Base-by-base conservation (phyloP, 441 rosid genomes). In the Bocquillonia castaneifolia region DNA sequence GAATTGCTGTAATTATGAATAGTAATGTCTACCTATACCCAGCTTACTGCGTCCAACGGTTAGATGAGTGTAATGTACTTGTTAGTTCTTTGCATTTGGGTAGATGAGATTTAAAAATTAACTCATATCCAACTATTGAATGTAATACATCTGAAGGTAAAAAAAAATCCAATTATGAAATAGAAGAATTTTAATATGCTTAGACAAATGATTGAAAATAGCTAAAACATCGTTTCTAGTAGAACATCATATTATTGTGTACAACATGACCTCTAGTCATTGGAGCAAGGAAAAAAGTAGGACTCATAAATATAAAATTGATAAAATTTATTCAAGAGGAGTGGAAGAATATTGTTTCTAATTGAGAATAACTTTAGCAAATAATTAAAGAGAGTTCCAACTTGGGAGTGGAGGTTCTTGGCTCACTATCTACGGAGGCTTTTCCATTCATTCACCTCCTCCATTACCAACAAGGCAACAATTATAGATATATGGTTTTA, bases 381-480 rank as follows among this genome's bases (percentile, higher is more conserved):
- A 52, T n/a, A n/a, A n/a, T n/a, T 5, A 70, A 67, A 70, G 64
- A 56, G 55, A 52, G 22, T 60, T 39, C 68, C 75, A 77, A 71
- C 51, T 66, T 69, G 77, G 72, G 14, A 79, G 85, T 81, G 82
- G 85, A 80, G 74, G 50, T 75, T 77, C 74, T 68, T 72, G 78
- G 81, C 69, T 71, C 80, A 77, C 85, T 78, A 71, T 82, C 80
- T 45, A 71, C 15, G 74, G 84, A 72, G 60, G 59, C 63, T 68
- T 53, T 72, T 77, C 75, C 64, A 67, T 76, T 63, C 65, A 62
- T 47, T 51, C 69, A 29, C 62, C 64, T 74, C 66, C 72, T 54
- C n/a, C n/a, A n/a, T n/a, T n/a, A n/a, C n/a, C n/a, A n/a, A n/a
- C n/a, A n/a, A n/a, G n/a, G n/a, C n/a, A n/a, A n/a, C n/a, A n/a